Percentiles rank a stretch among this genome's conserved stretches.
phyloP scores from a whole-genome alignment of 768 basidiomycete species.

The Lenzites betulinus region DNA sequence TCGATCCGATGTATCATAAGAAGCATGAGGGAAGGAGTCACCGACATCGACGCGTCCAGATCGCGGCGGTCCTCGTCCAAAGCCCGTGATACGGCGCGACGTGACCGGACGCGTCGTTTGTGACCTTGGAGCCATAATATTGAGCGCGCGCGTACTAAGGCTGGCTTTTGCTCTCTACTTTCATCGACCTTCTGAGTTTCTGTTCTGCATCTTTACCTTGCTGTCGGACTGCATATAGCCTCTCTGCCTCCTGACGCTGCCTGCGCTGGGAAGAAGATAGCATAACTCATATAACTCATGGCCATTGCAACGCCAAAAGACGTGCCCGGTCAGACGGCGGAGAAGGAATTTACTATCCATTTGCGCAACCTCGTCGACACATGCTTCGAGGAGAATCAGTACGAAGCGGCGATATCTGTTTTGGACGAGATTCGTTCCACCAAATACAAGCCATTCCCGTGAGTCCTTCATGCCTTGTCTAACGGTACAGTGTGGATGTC shows the following conservation, averaged over 20 bases:
- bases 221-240: background rate
- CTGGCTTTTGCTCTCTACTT: background rate
- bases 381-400: constrained; percentile 77
- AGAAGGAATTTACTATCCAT: constrained; percentile 48
- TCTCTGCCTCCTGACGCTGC: background rate
- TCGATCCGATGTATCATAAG: too few species aligned
- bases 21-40: too few species aligned
- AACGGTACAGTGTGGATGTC: too few species aligned
- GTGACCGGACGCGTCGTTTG: constrained; percentile 11
- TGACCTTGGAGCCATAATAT: background rate
- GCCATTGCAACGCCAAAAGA: background rate
- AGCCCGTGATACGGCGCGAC: too few species aligned
- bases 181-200: background rate
- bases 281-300: too few species aligned
- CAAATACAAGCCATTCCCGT: constrained; percentile 61
- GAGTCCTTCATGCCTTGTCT: constrained; percentile 32
- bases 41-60: too few species aligned
- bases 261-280: too few species aligned
- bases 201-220: background rate
- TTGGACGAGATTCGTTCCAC: constrained; percentile 64
- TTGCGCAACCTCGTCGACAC: constrained; percentile 65
- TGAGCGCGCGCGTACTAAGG: background rate
- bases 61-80: too few species aligned
- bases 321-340: constrained; percentile 20
- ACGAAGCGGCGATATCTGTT: constrained; percentile 63